These are phyloP conservation scores for Rhizomucor miehei DNA, from an alignment of 371 early-diverging fungal genomes.

Conservation along the genomic window DNA sequence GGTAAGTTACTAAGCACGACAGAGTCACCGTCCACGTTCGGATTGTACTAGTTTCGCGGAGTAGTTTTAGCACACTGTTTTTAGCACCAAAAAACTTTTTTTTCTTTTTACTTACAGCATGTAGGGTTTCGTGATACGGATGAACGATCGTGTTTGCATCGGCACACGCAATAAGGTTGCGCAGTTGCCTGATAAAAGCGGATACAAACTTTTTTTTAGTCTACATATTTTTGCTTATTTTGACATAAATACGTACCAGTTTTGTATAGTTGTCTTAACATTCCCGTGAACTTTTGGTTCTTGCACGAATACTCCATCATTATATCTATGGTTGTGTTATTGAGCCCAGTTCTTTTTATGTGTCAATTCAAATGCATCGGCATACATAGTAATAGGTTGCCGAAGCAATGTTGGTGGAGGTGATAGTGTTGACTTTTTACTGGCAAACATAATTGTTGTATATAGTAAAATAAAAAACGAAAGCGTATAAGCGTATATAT, in stretches of 20 bases:
- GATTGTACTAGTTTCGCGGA: slow-evolving; percentile 12
- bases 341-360: neutral
- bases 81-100: slow-evolving; percentile 1
- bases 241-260: slow-evolving; percentile 36
- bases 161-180: slow-evolving; percentile 13
- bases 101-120: slow-evolving; percentile 20
- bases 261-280: slow-evolving; percentile 15
- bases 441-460: neutral
- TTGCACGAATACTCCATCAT: slow-evolving; percentile 13
- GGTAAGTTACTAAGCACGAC: slow-evolving; percentile 8
- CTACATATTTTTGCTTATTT: too few species aligned
- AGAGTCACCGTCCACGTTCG: slow-evolving; percentile 5
- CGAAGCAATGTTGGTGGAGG: neutral
- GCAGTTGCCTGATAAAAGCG: slow-evolving; percentile 19
- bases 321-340: slow-evolving; percentile 4
- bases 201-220: too few species aligned
- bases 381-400: neutral
- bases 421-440: neutral
- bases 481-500: neutral
- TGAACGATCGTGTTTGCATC: slow-evolving; percentile 7
- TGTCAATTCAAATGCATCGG: neutral
- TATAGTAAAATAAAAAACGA: neutral
- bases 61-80: neutral
- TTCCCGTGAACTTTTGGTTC: slow-evolving; percentile 7
- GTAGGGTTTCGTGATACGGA: slow-evolving; percentile 14